Evolutionary conservation across 768 basidiomycete species (phyloP).

Genomic region (Chalciporus chontae): DNA sequence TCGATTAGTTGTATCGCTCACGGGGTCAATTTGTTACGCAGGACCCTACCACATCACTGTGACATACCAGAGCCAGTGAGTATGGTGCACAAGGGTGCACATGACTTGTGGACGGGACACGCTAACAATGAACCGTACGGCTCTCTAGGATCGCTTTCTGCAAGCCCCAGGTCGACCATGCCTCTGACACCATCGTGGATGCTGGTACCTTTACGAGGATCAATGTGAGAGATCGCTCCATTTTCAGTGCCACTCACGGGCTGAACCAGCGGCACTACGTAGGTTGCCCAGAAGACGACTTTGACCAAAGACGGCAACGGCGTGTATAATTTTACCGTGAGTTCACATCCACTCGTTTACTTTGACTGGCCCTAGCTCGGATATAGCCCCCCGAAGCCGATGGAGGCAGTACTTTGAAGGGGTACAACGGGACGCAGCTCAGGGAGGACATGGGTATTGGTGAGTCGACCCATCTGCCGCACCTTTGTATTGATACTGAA

Average conservation of each 20-base stretch:
- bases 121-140: not conserved
- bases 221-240: not conserved
- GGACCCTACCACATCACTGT: not conserved
- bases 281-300: not conserved
- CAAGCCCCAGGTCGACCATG: not conserved
- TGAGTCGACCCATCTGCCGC: not conserved
- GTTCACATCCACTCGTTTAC: too few relatives aligned
- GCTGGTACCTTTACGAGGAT: not conserved
- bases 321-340: not conserved
- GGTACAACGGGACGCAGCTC: not conserved
- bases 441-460: not conserved
- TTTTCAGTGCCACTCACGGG: too few relatives aligned
- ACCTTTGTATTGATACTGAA: too few relatives aligned
- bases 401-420: not conserved
- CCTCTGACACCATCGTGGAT: not conserved
- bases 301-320: not conserved
- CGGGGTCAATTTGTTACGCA: not conserved
- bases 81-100: too few relatives aligned
- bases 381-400: too few relatives aligned
- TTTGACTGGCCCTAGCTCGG: too few relatives aligned
- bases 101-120: too few relatives aligned
- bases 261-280: too few relatives aligned
- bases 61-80: not conserved
- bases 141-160: not conserved
- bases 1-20: too few relatives aligned